Conservation (phyloP, 768 basidiomycete species). For the Gloeostereum incarnatum region DNA sequence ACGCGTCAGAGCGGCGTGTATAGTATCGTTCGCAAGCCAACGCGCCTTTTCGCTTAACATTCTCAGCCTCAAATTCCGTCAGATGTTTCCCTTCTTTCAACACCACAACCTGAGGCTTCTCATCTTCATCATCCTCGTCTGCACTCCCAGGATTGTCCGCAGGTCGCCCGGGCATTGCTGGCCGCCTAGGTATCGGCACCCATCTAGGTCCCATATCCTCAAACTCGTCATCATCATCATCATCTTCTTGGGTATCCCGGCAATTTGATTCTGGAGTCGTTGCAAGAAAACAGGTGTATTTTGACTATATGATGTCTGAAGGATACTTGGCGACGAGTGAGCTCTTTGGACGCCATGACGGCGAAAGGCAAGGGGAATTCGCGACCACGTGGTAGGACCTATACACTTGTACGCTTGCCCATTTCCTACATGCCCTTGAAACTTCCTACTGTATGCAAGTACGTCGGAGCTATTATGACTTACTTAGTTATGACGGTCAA, state of each 20-base stretch:
- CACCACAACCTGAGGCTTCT: slow-evolving; percentile 85
- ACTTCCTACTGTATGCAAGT: too few species aligned
- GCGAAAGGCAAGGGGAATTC: not conserved
- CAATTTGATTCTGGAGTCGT: slow-evolving; percentile 53
- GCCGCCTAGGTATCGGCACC: slow-evolving; percentile 67
- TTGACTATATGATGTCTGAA: slow-evolving; percentile 52
- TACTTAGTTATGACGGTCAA: too few species aligned
- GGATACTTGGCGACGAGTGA: slow-evolving; percentile 62
- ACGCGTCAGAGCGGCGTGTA: not conserved
- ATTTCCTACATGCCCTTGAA: too few species aligned
- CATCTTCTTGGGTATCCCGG: slow-evolving; percentile 39
- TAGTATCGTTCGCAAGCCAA: slow-evolving; percentile 12
- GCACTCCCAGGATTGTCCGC: slow-evolving; percentile 63
- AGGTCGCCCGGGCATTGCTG: slow-evolving; percentile 61
- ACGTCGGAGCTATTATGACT: too few species aligned
- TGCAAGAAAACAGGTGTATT: slow-evolving; percentile 56
- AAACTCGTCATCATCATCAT: slow-evolving; percentile 38
- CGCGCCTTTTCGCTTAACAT: slow-evolving; percentile 64
- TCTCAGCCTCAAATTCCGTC: slow-evolving; percentile 67
- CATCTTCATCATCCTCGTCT: slow-evolving; percentile 65
- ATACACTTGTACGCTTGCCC: too few species aligned
- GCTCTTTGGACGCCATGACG: slow-evolving; percentile 50
- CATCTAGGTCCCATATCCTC: slow-evolving; percentile 63
- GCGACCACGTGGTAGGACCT: too few species aligned
- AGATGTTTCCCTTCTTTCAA: slow-evolving; percentile 85